Conservation (phyloP, 73 alveolate genomes). For the Paraurostyla sp. region DNA sequence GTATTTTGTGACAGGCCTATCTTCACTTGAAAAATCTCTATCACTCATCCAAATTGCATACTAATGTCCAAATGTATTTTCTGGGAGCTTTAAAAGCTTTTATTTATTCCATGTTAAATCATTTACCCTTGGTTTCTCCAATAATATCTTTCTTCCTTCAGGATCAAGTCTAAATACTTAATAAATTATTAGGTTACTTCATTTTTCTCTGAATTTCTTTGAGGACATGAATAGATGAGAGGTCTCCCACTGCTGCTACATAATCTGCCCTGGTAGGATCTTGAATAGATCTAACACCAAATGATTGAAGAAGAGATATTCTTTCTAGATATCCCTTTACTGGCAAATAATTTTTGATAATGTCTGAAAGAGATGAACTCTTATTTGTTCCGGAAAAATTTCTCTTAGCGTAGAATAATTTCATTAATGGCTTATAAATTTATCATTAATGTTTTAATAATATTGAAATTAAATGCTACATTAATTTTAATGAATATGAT, state of each 20-base stretch:
- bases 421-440: no score
- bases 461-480: no score
- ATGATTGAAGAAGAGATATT: background rate
- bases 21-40: slow-evolving; percentile 64
- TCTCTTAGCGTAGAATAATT: no score
- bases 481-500: no score
- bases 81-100: slow-evolving; percentile 49
- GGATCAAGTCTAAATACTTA: slow-evolving; percentile 21
- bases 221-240: slow-evolving; percentile 59
- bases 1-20: slow-evolving; percentile 75
- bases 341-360: slow-evolving; percentile 41
- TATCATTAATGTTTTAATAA: no score
- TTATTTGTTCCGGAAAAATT: background rate
- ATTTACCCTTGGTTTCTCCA: slow-evolving; percentile 76
- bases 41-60: slow-evolving; percentile 70
- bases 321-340: background rate
- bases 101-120: slow-evolving; percentile 23
- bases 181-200: slow-evolving; percentile 32
- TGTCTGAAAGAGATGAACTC: background rate
- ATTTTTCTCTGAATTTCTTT: slow-evolving; percentile 64
- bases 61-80: slow-evolving; percentile 71
- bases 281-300: slow-evolving; percentile 14
- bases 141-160: slow-evolving; percentile 67
- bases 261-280: slow-evolving; percentile 69
- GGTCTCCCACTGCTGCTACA: slow-evolving; percentile 71